These are phyloP conservation scores for Aphanomyces invadans DNA, from an alignment of 352 stramenopile species.

Conservation along the genomic window DNA sequence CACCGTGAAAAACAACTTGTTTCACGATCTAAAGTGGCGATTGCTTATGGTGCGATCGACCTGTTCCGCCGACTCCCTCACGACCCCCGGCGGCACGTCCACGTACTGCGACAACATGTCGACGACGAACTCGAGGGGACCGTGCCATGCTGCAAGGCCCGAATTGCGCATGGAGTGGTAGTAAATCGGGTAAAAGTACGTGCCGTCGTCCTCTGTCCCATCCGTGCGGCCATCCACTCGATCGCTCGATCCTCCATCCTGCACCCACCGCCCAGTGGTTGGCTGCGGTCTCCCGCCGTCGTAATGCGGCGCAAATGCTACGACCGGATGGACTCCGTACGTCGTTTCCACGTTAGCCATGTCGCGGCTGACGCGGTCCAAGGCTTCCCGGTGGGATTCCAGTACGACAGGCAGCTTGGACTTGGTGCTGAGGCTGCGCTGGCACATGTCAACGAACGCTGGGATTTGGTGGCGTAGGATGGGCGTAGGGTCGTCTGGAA, in stretches of 20 bases:
- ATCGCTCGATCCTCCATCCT: neutral
- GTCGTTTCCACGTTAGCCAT: neutral
- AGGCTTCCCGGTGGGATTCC: neutral
- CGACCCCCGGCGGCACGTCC: constrained; percentile 8
- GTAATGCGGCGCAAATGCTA: constrained; percentile 9
- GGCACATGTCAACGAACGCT: constrained; percentile 5
- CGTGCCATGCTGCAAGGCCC: neutral
- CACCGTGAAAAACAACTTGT: no score
- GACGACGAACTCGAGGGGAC: neutral
- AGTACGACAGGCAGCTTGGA: neutral
- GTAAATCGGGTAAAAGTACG: constrained; percentile 15
- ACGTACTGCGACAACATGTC: constrained; percentile 19
- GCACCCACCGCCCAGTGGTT: neutral
- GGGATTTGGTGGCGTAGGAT: neutral
- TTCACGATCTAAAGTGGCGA: neutral
- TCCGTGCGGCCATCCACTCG: no score
- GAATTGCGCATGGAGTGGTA: neutral
- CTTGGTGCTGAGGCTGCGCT: neutral
- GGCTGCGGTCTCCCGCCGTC: neutral
- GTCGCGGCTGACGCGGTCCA: neutral
- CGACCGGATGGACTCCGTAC: neutral
- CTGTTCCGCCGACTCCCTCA: neutral
- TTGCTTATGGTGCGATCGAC: neutral
- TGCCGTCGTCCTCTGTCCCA: neutral
- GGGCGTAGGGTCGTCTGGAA: neutral